phyloP scores from a whole-genome alignment of 139 green algal species.

The Chlorella vulgaris region DNA sequence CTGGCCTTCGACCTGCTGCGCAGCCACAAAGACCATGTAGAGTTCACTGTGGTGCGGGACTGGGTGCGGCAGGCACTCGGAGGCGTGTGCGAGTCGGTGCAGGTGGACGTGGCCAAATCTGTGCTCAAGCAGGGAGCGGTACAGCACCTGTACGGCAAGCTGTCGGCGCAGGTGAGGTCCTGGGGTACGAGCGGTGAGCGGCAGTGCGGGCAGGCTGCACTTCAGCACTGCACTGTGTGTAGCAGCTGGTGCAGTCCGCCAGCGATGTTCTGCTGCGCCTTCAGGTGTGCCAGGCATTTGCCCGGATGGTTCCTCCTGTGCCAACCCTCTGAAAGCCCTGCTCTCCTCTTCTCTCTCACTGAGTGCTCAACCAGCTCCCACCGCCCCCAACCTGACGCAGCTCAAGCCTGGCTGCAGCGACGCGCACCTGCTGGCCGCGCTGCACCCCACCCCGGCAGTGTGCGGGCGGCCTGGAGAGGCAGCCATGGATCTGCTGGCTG shows the following conservation, averaged over 20 bases:
- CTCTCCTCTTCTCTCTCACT: no score
- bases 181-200: neutral
- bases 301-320: no score
- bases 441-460: constrained; percentile 93
- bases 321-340: no score
- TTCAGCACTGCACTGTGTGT: no score
- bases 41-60: constrained; percentile 91
- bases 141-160: constrained; percentile 95
- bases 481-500: constrained; percentile 51
- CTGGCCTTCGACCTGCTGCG: constrained; percentile 86
- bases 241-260: no score
- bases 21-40: constrained; percentile 91
- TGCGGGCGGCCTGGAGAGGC: constrained; percentile 73
- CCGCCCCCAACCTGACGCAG: no score
- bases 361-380: no score
- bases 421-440: constrained; percentile 60
- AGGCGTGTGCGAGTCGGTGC: constrained; percentile 61
- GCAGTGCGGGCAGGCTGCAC: neutral
- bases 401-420: constrained; percentile 29
- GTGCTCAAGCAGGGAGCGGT: constrained; percentile 89
- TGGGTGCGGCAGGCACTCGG: constrained; percentile 67
- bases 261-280: no score
- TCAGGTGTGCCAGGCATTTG: no score
- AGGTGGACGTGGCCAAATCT: constrained; percentile 85
- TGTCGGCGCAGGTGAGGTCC: constrained; percentile 72